A percentile compares a stretch with the other conserved stretches of the same genome.
Conservation (phyloP, 1,139 yeast species). For the Geotrichum citri-aurantii region DNA sequence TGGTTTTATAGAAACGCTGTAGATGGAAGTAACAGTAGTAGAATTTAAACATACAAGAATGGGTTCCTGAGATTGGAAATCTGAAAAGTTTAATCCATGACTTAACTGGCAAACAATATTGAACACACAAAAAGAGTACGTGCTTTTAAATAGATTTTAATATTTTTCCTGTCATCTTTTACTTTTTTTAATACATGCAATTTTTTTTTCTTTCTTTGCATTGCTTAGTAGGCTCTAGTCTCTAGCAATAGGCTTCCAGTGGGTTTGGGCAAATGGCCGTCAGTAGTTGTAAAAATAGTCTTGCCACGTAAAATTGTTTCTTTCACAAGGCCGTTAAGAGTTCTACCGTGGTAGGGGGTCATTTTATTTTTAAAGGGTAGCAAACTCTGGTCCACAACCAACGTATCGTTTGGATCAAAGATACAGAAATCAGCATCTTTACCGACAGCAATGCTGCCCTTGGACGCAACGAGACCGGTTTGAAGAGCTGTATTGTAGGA, state of each 20-base stretch:
- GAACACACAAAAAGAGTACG: no score
- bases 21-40: no score
- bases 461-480: conserved; percentile 65
- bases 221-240: conserved; percentile 19
- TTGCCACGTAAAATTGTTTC: conserved; percentile 77
- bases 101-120: no score
- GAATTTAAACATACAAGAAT: no score
- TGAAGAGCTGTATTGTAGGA: conserved; percentile 78
- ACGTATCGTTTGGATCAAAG: conserved; percentile 59
- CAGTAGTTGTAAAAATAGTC: conserved; percentile 52
- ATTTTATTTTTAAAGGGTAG: conserved; percentile 77
- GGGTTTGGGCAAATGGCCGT: conserved; percentile 54
- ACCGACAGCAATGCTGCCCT: conserved; percentile 68
- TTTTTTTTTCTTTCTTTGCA: no score
- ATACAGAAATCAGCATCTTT: conserved; percentile 83
- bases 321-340: conserved; percentile 63
- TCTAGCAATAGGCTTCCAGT: conserved; percentile 57
- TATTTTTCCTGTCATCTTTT: no score
- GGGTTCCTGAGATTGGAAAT: no score
- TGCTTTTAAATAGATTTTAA: no score
- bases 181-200: no score
- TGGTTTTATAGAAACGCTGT: no score
- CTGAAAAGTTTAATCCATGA: no score
- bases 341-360: conserved; percentile 75
- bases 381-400: conserved; percentile 52